Evolutionary conservation across 805 yeast genomes (phyloP), one percentile per base, ranked within the genome.

Genomic region (Cyberlindnera japonica): DNA sequence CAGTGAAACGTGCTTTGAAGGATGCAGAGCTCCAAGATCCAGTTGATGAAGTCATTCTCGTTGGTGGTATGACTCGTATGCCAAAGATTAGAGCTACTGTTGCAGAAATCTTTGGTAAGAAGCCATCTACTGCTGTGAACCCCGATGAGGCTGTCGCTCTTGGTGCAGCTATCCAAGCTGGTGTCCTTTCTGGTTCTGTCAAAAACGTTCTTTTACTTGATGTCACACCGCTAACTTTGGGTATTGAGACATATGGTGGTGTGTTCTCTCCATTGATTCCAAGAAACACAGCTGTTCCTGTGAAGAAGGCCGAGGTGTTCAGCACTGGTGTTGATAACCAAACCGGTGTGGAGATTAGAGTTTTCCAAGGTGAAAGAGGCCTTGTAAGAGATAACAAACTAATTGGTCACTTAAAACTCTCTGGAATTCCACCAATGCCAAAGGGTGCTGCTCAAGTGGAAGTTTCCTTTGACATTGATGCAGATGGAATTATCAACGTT

Each of bases 61-160:
- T 85, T 28, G 95, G 95, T 43, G 95, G 95, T 49, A 85, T 85
- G 95, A 84, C 95, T 4, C 69, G 95, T 62, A 85, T 85, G 95
- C 95, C 95, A 40, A 80, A 78, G 62, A 77, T 85, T 44, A 67
- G 88, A 45, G 71, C 70, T 27, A 68, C 79, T 7, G 91, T 85
- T 16, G 73, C 69, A 47, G 66, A 67, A 9, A 48, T 81, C 13
- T 83, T 85, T 57, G 70, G 73, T 24, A 80, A 74, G 57, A 69
- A 72, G 45, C 90, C 91, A 28, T 81, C 80, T 38, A 78, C 83
- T 31, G 74, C 77, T 15, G 86, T 85, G 11, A 85, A 85, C 58
- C 95, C 95, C n/a, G 95, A 85, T 61, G 95, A 85, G 63, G 90
- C 93, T n/a, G 95, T 85, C 36, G 93, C 95, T 33, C 65, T 85